Conservation (phyloP, 371 early-diverging fungal species). For the Syncephalis fuscata region DNA sequence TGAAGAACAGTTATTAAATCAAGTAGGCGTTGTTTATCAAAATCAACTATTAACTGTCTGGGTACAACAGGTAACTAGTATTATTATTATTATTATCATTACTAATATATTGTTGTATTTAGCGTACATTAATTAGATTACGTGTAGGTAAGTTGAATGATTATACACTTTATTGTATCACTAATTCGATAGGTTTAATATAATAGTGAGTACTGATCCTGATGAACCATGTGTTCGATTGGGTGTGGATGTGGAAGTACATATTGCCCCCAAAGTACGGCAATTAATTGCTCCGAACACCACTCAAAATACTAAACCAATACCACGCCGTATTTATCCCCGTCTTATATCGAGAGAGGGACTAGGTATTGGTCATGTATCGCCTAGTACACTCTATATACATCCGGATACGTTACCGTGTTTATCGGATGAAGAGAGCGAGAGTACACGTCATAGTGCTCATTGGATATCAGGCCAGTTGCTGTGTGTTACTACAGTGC, state of each 20-base stretch:
- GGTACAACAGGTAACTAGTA: constrained; percentile 40
- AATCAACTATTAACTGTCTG: constrained; percentile 55
- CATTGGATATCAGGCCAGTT: too few species aligned
- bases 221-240: constrained; percentile 32
- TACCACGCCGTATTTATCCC: background rate
- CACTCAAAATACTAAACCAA: background rate
- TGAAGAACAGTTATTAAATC: constrained; percentile 59
- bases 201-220: constrained; percentile 39
- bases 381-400: background rate
- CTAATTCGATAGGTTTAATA: background rate
- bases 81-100: too few species aligned
- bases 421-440: background rate
- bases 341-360: background rate
- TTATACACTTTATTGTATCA: background rate
- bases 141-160: constrained; percentile 26
- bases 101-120: too few species aligned
- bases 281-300: constrained; percentile 1
- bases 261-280: constrained; percentile 61
- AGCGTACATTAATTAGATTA: constrained; percentile 5
- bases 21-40: constrained; percentile 47
- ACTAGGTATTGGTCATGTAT: too few species aligned
- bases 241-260: constrained; percentile 49
- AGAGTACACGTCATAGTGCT: too few species aligned
- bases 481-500: too few species aligned
- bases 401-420: background rate